Evolutionary conservation across 2,329 filamentous ascomycete species (phyloP), one percentile per base, ranked within the genome.

Genomic region (Pezicula radicicola): DNA sequence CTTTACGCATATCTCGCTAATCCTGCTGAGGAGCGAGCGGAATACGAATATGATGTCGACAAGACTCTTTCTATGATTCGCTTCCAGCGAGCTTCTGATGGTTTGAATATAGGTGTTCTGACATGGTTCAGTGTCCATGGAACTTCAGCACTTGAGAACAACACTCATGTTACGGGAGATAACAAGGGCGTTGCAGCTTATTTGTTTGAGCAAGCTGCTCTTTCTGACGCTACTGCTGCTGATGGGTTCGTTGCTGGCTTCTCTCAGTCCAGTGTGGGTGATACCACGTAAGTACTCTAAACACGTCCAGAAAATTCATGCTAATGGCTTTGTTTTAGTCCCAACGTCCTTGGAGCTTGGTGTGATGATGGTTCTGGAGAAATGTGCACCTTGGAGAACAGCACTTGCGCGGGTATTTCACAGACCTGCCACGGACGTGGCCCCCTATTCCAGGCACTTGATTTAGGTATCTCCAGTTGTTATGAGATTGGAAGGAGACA

Each of bases 121-220:
- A 92, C 89, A n/a, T 97, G 91, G 89, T 96, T 60, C 42, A 57
- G 55, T 6, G 89, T 93, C 1, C 93, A 97, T 66, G 92, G 92
- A 49, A 97, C 93, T 0, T 95, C 90, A 0, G 81, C 97, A 68
- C 83, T 91, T 21, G 87, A 89, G 52, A 97, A 97, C 72, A 96
- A 96, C 70, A 97, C 91, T 0, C 79, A 96, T 25, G 82, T 94
- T 46, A 85, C 91, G 3, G 92, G 90, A 33, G 58, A 97, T 70
- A 97, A 97, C 75, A 97, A 97, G 71, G 93, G 92, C 9, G 89
- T 96, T 4, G 91, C 91, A 1, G 88, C 91, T 0, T 89, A 88
- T 64, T 75, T 96, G 10, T 86, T 96, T 50, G 93, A 97, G 66
- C 78, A 87, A 59, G 83, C 81, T 41, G 77, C 87, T 51, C 65